phyloP scores from a whole-genome alignment of 1,139 yeast genomes.

The Protomyces pachydermus region DNA sequence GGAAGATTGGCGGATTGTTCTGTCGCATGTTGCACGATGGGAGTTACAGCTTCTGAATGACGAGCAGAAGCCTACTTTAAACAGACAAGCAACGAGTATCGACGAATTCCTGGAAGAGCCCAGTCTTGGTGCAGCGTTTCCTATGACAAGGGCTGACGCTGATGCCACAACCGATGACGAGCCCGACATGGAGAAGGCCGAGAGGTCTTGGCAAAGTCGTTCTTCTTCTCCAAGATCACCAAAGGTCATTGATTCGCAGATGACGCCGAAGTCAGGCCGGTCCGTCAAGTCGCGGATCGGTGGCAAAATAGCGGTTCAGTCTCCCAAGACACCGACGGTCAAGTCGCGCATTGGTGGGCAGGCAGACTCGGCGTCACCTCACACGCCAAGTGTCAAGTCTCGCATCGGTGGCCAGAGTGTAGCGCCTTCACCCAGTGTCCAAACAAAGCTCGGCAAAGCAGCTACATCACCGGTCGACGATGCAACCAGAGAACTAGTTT shows the following conservation, averaged over 20 bases:
- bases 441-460: background rate
- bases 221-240: background rate
- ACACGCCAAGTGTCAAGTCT: background rate
- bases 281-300: background rate
- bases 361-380: background rate
- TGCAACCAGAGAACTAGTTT: background rate
- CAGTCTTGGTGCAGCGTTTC: background rate
- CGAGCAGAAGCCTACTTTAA: background rate
- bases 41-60: conserved; percentile 1
- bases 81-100: background rate
- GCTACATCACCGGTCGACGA: background rate
- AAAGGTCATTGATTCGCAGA: too few relatives aligned
- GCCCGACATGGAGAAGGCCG: background rate
- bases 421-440: background rate
- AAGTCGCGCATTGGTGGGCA: background rate
- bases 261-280: too few relatives aligned
- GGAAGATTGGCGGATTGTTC: conserved; percentile 7
- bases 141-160: background rate
- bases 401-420: background rate
- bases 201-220: background rate
- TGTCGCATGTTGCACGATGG: conserved; percentile 2
- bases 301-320: background rate
- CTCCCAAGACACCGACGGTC: background rate
- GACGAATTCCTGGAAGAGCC: background rate
- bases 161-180: background rate